phyloP scores from a whole-genome alignment of 2,329 filamentous ascomycete species.

The Alternaria incomplexa region DNA sequence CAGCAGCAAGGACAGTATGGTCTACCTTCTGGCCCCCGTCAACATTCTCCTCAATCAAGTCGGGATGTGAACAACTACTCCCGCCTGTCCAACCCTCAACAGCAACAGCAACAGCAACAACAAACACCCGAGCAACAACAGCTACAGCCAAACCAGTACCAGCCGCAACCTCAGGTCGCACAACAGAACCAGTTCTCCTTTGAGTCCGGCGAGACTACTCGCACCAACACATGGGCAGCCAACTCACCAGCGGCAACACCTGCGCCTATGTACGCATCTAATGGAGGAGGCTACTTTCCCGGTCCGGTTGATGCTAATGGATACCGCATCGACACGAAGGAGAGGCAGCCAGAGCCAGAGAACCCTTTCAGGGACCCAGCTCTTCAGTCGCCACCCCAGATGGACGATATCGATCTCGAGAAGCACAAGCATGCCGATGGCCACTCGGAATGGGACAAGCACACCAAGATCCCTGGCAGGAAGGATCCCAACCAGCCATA shows the following conservation, averaged over 20 bases:
- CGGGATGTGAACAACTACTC: constrained; percentile 13
- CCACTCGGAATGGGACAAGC: constrained; percentile 28
- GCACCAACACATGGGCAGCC: constrained; percentile 35
- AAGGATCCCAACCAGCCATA: constrained; percentile 44
- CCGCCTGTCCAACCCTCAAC: constrained; percentile 10
- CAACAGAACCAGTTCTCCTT: constrained; percentile 14
- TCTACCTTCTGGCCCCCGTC: constrained; percentile 12
- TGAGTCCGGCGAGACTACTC: constrained; percentile 31
- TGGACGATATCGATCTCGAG: constrained; percentile 34
- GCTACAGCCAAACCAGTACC: constrained; percentile 13
- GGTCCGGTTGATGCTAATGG: constrained; percentile 32
- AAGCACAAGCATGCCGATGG: constrained; percentile 34
- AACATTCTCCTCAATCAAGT: constrained; percentile 10
- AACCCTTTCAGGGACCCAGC: constrained; percentile 26
- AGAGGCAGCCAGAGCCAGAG: constrained; percentile 21
- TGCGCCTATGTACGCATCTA: constrained; percentile 24
- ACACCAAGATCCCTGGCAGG: constrained; percentile 35
- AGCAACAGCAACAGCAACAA: constrained; percentile 4
- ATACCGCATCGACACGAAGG: constrained; percentile 35
- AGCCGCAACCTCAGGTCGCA: background rate
- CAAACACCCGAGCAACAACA: constrained; percentile 7
- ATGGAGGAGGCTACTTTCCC: constrained; percentile 27
- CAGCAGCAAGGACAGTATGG: constrained; percentile 21
- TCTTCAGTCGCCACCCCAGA: constrained; percentile 19
- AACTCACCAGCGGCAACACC: constrained; percentile 20